Conservation (phyloP, 192 early-diverging fungal species). For the Mortierella hygrophila region DNA sequence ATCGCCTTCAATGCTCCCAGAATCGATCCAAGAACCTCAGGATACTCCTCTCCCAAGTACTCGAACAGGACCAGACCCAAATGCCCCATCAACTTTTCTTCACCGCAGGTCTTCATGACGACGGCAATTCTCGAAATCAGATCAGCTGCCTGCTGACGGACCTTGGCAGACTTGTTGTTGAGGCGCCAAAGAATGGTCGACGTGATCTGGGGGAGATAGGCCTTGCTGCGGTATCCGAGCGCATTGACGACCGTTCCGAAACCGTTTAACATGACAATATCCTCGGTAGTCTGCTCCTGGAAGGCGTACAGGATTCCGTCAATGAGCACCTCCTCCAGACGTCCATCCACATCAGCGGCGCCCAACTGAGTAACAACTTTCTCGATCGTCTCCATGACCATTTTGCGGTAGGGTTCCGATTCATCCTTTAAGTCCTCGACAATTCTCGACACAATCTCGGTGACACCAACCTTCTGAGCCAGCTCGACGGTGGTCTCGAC, state of each 20-base stretch:
- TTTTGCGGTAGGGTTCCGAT: constrained; percentile 91
- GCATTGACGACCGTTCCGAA: constrained; percentile 96
- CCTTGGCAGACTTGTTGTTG: constrained; percentile 96
- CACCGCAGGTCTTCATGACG: constrained; percentile 94
- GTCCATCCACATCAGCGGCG: constrained; percentile 90
- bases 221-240: constrained; percentile 89
- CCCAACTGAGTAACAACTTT: constrained; percentile 83
- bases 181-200: constrained; percentile 97
- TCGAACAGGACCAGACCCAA: constrained; percentile 96
- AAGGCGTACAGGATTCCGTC: constrained; percentile 98
- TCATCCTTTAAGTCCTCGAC: constrained; percentile 97
- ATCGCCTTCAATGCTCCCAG: constrained; percentile 93
- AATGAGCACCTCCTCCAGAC: constrained; percentile 95
- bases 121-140: constrained; percentile 94
- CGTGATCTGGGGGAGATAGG: constrained; percentile 94
- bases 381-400: constrained; percentile 98
- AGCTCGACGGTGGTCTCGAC: constrained; percentile 98
- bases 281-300: constrained; percentile 98
- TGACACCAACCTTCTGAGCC: constrained; percentile 92
- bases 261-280: constrained; percentile 92
- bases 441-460: constrained; percentile 88
- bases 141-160: constrained; percentile 98
- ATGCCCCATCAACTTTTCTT: constrained; percentile 95
- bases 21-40: constrained; percentile 97
- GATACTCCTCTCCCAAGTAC: constrained; percentile 99